These are phyloP conservation scores for Solanum rostratum DNA, from an alignment of 257 asterid genomes.

Conservation along the genomic window DNA sequence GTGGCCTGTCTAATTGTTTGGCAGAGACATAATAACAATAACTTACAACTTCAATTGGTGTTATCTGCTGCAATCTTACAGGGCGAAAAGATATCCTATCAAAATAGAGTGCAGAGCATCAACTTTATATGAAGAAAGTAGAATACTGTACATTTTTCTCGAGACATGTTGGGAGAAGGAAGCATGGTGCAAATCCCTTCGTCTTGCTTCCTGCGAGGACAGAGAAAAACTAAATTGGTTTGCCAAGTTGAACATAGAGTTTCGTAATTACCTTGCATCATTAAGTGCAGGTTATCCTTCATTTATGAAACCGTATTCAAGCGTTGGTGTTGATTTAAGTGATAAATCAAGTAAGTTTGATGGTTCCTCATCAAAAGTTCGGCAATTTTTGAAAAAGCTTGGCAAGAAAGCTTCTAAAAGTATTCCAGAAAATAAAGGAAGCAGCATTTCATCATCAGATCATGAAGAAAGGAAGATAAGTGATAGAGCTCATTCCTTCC, in stretches of 20 bases:
- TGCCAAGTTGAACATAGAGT: slow-evolving; percentile 52
- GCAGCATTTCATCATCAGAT: slow-evolving; percentile 26
- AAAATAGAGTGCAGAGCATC: slow-evolving; percentile 68
- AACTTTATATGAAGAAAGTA: slow-evolving; percentile 55
- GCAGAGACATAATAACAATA: slow-evolving; percentile 49
- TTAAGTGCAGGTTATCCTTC: slow-evolving; percentile 78
- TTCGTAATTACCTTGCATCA: slow-evolving; percentile 55
- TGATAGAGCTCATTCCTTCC: slow-evolving; percentile 36
- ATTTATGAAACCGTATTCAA: slow-evolving; percentile 53
- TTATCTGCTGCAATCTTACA: slow-evolving; percentile 41
- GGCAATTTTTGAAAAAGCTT: slow-evolving; percentile 74
- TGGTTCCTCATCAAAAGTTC: slow-evolving; percentile 76
- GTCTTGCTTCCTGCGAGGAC: slow-evolving; percentile 66
- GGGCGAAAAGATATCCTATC: slow-evolving; percentile 93
- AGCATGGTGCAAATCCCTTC: slow-evolving; percentile 96
- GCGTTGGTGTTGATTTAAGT: slow-evolving; percentile 31
- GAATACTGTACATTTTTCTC: slow-evolving; percentile 50
- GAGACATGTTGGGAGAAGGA: slow-evolving; percentile 98
- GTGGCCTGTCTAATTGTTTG: neutral
- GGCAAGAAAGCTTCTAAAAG: slow-evolving; percentile 63
- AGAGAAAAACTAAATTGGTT: slow-evolving; percentile 44
- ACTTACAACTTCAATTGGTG: slow-evolving; percentile 28
- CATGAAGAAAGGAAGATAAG: slow-evolving; percentile 46
- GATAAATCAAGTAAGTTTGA: slow-evolving; percentile 59
- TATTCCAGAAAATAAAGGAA: slow-evolving; percentile 44